phyloP scores from a whole-genome alignment of 176 grass and related monocot genomes.

The Zizania latifolia region DNA sequence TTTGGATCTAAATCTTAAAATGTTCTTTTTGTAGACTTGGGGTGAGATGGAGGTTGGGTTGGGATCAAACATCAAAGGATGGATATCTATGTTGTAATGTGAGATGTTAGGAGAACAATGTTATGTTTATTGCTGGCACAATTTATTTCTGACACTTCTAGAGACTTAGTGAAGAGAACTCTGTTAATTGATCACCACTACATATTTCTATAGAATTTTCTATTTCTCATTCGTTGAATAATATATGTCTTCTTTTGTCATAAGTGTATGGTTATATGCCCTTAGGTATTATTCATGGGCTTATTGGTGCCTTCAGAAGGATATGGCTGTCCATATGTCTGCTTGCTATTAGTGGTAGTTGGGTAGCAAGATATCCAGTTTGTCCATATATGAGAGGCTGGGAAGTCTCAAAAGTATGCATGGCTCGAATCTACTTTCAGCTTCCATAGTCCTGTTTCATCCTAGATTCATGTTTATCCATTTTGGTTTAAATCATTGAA shows the following conservation, averaged over 20 bases:
- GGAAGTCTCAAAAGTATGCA: background rate
- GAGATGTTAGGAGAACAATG: slow-evolving; percentile 35
- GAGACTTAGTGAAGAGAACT: slow-evolving; percentile 29
- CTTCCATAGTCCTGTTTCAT: slow-evolving; percentile 14
- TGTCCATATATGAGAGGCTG: slow-evolving; percentile 12
- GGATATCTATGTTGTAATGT: slow-evolving; percentile 51
- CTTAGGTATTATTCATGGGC: background rate
- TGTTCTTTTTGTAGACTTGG: slow-evolving; percentile 45
- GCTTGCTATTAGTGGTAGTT: slow-evolving; percentile 12
- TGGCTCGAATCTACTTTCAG: slow-evolving; percentile 11
- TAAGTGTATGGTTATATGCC: background rate
- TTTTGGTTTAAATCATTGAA: slow-evolving; percentile 1
- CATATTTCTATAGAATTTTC: background rate
- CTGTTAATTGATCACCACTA: background rate
- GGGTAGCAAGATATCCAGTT: slow-evolving; percentile 15
- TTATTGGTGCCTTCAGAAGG: background rate
- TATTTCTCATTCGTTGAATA: background rate
- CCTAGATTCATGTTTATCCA: background rate
- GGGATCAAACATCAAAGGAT: slow-evolving; percentile 11
- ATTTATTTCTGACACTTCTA: slow-evolving; percentile 27
- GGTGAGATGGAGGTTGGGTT: slow-evolving; percentile 7
- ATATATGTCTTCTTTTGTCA: background rate
- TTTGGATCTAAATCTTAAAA: slow-evolving; percentile 39
- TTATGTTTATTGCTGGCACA: slow-evolving; percentile 38
- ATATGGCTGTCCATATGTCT: background rate